These are phyloP conservation scores for Kwoniella mangroviensis DNA, from an alignment of 768 basidiomycete genomes.

Conservation along the genomic window DNA sequence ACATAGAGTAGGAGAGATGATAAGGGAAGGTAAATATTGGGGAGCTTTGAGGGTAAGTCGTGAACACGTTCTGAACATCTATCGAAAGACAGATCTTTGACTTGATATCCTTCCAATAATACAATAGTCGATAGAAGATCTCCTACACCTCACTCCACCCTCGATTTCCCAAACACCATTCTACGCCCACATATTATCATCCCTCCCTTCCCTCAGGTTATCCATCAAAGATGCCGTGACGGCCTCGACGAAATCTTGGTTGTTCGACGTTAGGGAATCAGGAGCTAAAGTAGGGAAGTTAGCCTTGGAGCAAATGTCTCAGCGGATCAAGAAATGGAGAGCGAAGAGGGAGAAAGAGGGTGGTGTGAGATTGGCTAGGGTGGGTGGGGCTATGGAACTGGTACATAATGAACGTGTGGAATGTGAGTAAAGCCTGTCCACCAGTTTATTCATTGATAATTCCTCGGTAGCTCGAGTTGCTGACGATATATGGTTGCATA, in stretches of 20 bases:
- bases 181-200: constrained; percentile 87
- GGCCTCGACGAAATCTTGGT: constrained; percentile 93
- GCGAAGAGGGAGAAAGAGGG: constrained; percentile 81
- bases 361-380: constrained; percentile 72
- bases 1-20: constrained; percentile 88
- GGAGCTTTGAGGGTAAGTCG: constrained; percentile 85
- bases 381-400: constrained; percentile 90
- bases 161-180: constrained; percentile 90
- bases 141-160: constrained; percentile 84
- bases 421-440: constrained; percentile 65
- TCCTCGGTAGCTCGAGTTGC: background rate
- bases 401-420: constrained; percentile 93
- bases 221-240: constrained; percentile 94
- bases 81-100: background rate
- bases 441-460: background rate
- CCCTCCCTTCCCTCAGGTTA: constrained; percentile 82
- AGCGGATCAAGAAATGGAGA: constrained; percentile 80
- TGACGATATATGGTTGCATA: constrained; percentile 53
- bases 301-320: constrained; percentile 88
- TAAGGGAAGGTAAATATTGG: constrained; percentile 92
- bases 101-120: background rate
- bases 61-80: background rate
- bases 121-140: constrained; percentile 86
- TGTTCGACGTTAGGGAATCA: constrained; percentile 89
- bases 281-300: constrained; percentile 82